A percentile compares a stretch with the other conserved stretches of the same genome.
These are phyloP conservation scores for Helichrysum umbraculigerum DNA, from an alignment of 129 eudicot genomes.

Conservation along the genomic window DNA sequence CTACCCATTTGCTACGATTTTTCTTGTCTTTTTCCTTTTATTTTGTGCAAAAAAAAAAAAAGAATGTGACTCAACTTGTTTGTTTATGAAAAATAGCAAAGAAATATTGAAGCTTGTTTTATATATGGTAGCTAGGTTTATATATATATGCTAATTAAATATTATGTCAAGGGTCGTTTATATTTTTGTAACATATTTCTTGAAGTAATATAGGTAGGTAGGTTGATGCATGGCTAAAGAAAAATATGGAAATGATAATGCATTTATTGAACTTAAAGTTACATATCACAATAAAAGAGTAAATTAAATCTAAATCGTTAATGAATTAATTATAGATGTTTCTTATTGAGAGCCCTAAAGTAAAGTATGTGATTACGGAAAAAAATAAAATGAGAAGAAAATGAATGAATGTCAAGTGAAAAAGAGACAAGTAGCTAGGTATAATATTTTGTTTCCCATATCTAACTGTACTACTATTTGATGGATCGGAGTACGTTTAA, in stretches of 20 bases:
- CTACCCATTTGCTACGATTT: slow-evolving; percentile 25
- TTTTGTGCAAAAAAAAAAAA: background rate
- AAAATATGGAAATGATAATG: too few species aligned
- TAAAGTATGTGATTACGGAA: background rate
- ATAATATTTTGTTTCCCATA: slow-evolving; percentile 38
- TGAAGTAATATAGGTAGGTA: too few species aligned
- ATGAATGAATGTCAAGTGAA: slow-evolving; percentile 37
- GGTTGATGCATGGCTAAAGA: too few species aligned
- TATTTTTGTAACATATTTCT: too few species aligned
- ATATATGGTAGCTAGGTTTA: background rate
- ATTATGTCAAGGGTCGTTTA: too few species aligned
- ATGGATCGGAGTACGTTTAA: background rate
- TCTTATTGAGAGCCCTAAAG: too few species aligned
- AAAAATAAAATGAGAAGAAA: background rate
- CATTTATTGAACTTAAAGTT: too few species aligned
- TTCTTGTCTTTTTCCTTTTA: slow-evolving; percentile 11
- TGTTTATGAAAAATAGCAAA: slow-evolving; percentile 18
- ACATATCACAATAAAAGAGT: too few species aligned
- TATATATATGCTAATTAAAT: too few species aligned
- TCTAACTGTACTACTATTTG: background rate
- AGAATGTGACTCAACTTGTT: slow-evolving; percentile 22
- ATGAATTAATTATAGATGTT: too few species aligned
- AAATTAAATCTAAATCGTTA: too few species aligned
- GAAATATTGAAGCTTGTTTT: slow-evolving; percentile 14
- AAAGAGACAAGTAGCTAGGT: slow-evolving; percentile 40